Evolutionary conservation across 306 rosid species (phyloP).

Genomic region (Fragaria iinumae): DNA sequence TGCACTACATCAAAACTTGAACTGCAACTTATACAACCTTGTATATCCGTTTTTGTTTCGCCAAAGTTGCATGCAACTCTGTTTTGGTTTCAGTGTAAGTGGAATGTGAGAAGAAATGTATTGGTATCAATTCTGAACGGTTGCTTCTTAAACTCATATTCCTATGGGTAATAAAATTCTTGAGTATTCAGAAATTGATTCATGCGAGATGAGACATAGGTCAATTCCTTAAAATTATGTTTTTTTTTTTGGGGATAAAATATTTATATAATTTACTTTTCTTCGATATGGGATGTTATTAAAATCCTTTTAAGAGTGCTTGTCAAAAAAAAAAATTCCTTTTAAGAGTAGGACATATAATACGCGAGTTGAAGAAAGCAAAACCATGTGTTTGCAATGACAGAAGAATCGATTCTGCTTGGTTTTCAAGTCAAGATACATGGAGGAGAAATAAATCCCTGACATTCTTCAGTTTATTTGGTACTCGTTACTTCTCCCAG

Average conservation of each 20-base stretch:
- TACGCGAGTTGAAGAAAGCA: not conserved
- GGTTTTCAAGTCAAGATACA: slow-evolving; percentile 39
- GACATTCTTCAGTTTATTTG: slow-evolving; percentile 1
- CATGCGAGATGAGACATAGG: too few relatives aligned
- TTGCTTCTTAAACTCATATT: too few relatives aligned
- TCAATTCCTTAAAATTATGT: too few relatives aligned
- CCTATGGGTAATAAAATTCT: too few relatives aligned
- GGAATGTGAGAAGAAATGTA: too few relatives aligned
- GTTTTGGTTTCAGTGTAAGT: too few relatives aligned
- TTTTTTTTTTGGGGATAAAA: not conserved
- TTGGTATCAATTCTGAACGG: too few relatives aligned
- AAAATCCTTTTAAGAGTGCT: not conserved
- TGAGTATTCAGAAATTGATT: too few relatives aligned
- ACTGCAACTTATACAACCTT: not conserved
- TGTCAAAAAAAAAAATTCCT: too few relatives aligned
- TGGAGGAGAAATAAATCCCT: not conserved
- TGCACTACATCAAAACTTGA: not conserved
- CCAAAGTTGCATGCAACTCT: not conserved
- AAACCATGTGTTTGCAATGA: not conserved
- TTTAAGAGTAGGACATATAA: not conserved
- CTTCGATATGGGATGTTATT: too few relatives aligned
- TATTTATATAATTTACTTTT: not conserved
- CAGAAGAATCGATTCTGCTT: slow-evolving; percentile 21
- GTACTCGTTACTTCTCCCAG: slow-evolving; percentile 14
- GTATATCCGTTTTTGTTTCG: not conserved